Conservation (phyloP, 2,329 filamentous ascomycete genomes). For the Basipetospora sp. region DNA sequence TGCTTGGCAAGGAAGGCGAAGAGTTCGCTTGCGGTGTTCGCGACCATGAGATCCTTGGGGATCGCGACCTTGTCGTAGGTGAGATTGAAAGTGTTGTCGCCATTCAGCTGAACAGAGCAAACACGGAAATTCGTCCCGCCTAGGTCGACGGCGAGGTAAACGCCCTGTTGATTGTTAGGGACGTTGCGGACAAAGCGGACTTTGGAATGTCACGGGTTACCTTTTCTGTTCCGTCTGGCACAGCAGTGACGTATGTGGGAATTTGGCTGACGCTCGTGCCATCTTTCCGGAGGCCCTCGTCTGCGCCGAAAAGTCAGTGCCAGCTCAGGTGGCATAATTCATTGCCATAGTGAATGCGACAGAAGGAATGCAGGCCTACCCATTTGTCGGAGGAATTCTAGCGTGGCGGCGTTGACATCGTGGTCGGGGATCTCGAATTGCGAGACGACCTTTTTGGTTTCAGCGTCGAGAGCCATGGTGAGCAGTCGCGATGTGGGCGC, state of each 20-base stretch:
- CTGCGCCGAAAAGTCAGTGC: conserved; percentile 33
- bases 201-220: too few relatives aligned
- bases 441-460: conserved; percentile 65
- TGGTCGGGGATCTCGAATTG: conserved; percentile 75
- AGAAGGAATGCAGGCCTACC: too few relatives aligned
- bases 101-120: conserved; percentile 84
- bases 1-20: conserved; percentile 88
- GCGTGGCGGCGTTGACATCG: conserved; percentile 64
- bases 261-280: conserved; percentile 84
- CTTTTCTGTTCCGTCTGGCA: conserved; percentile 96
- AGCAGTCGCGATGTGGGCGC: conserved; percentile 39
- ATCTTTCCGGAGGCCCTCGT: conserved; percentile 66
- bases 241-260: conserved; percentile 87
- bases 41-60: conserved; percentile 77
- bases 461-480: conserved; percentile 49
- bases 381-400: conserved; percentile 80
- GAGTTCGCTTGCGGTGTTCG: conserved; percentile 70
- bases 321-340: too few relatives aligned
- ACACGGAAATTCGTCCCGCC: conserved; percentile 97
- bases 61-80: conserved; percentile 88
- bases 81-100: conserved; percentile 86
- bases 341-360: too few relatives aligned
- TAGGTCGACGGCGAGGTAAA: conserved; percentile 94
- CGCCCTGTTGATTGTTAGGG: conserved; percentile 40
- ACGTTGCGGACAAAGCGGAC: too few relatives aligned